phyloP scores from a whole-genome alignment of 1,284 basidiomycete species.

The Ganoderma lucidum region DNA sequence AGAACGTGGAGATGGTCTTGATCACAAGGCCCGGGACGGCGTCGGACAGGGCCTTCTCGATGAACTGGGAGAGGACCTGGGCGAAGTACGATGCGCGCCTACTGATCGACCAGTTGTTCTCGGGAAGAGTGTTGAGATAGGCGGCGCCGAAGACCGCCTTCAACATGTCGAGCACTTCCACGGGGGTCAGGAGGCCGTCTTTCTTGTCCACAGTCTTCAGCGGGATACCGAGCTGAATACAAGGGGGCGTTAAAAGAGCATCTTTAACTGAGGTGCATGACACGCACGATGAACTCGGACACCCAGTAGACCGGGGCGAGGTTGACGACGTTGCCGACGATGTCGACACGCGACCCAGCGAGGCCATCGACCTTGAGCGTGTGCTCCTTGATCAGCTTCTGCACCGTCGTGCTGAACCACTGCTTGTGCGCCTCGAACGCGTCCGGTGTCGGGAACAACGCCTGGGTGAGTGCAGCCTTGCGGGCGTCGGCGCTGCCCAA shows the following conservation, averaged over 20 bases:
- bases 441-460: conserved; percentile 35
- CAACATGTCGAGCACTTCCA: conserved; percentile 53
- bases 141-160: conserved; percentile 60
- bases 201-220: conserved; percentile 60
- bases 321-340: conserved; percentile 79
- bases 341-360: conserved; percentile 58
- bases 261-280: not conserved
- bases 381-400: conserved; percentile 48
- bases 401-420: conserved; percentile 49
- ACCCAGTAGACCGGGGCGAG: conserved; percentile 72
- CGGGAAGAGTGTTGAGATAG: conserved; percentile 63
- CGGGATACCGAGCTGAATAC: conserved; percentile 62
- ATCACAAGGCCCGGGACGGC: conserved; percentile 26
- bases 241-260: not conserved
- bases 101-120: conserved; percentile 66
- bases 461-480: conserved; percentile 31
- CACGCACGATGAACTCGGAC: conserved; percentile 64
- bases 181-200: conserved; percentile 56
- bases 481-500: conserved; percentile 18
- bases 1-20: conserved; percentile 23
- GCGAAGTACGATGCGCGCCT: conserved; percentile 53
- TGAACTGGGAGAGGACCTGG: conserved; percentile 48
- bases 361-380: conserved; percentile 46
- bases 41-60: conserved; percentile 51
- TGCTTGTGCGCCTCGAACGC: conserved; percentile 37